These are phyloP conservation scores for Aleurites moluccanus DNA, from an alignment of 441 rosid species.

Conservation along the genomic window DNA sequence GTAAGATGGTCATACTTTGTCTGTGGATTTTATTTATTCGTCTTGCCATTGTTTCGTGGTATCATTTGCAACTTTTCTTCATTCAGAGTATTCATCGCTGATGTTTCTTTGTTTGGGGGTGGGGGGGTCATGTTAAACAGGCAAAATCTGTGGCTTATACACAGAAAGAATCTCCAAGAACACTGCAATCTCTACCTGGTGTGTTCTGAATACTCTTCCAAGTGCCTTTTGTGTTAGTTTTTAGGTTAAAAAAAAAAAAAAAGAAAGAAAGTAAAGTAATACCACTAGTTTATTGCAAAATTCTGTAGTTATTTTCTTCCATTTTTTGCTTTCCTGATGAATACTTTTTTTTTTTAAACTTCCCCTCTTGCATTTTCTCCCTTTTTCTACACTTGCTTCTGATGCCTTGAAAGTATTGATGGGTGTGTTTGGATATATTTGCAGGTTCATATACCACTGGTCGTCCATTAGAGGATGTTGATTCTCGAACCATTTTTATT, in stretches of 20 bases:
- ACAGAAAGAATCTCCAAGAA: conserved; percentile 41
- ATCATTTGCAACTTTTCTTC: conserved; percentile 11
- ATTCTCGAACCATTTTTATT: conserved; percentile 83
- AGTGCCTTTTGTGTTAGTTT: not conserved
- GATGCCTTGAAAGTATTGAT: not conserved
- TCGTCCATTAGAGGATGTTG: conserved; percentile 74
- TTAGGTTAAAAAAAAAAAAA: no score
- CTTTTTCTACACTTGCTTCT: not conserved
- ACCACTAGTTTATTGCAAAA: not conserved
- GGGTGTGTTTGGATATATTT: conserved; percentile 8
- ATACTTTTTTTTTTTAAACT: not conserved
- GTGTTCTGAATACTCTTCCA: conserved; percentile 28
- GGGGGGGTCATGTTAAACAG: conserved; percentile 35
- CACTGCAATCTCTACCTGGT: conserved; percentile 54
- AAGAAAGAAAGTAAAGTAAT: no score
- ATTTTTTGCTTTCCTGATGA: not conserved
- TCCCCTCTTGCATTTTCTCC: not conserved
- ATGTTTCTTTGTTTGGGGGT: conserved; percentile 19
- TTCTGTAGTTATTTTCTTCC: not conserved
- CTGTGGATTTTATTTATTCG: not conserved
- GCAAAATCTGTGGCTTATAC: conserved; percentile 35
- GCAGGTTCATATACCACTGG: conserved; percentile 61
- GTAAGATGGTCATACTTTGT: conserved; percentile 46
- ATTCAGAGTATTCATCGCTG: conserved; percentile 17
- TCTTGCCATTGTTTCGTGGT: conserved; percentile 18